These are phyloP conservation scores for Talaromyces borbonicus DNA, from an alignment of 495 filamentous ascomycete genomes.

Conservation along the genomic window DNA sequence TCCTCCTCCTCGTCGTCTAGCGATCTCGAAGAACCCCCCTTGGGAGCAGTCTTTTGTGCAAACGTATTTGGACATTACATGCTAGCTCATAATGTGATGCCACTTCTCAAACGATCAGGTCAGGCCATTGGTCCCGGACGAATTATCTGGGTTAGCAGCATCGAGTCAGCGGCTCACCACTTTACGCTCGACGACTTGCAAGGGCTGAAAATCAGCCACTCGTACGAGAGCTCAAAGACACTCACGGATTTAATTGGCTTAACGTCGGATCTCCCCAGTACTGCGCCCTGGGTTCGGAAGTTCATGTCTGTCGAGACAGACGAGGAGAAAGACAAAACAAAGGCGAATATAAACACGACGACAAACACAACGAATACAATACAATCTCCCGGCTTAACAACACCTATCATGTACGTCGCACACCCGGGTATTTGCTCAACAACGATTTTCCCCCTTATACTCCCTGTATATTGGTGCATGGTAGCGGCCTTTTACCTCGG, in stretches of 20 bases:
- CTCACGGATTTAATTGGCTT: slow-evolving; percentile 75
- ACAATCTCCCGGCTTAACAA: too few species aligned
- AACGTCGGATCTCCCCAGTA: slow-evolving; percentile 58
- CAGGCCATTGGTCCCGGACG: slow-evolving; percentile 40
- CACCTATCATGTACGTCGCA: slow-evolving; percentile 59
- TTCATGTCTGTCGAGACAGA: slow-evolving; percentile 38
- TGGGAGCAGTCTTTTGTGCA: slow-evolving; percentile 78
- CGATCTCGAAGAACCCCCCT: slow-evolving; percentile 42
- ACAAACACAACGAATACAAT: too few species aligned
- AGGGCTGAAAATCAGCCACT: slow-evolving; percentile 43
- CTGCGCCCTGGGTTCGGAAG: slow-evolving; percentile 41
- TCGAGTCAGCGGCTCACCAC: slow-evolving; percentile 52
- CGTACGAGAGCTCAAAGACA: slow-evolving; percentile 82
- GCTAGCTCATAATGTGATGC: slow-evolving; percentile 67
- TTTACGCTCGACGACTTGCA: slow-evolving; percentile 68
- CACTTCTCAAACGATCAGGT: slow-evolving; percentile 50
- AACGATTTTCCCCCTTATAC: slow-evolving; percentile 59
- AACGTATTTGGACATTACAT: slow-evolving; percentile 96
- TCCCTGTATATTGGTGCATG: slow-evolving; percentile 55
- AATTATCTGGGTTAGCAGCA: slow-evolving; percentile 75
- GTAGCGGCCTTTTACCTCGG: slow-evolving; percentile 56
- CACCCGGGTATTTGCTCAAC: slow-evolving; percentile 87
- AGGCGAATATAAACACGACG: too few species aligned
- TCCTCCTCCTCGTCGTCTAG: slow-evolving; percentile 15
- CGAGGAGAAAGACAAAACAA: slow-evolving; percentile 10